These are phyloP conservation scores for Geranium rotundifolium DNA, from an alignment of 345 rosid species.

Conservation along the genomic window DNA sequence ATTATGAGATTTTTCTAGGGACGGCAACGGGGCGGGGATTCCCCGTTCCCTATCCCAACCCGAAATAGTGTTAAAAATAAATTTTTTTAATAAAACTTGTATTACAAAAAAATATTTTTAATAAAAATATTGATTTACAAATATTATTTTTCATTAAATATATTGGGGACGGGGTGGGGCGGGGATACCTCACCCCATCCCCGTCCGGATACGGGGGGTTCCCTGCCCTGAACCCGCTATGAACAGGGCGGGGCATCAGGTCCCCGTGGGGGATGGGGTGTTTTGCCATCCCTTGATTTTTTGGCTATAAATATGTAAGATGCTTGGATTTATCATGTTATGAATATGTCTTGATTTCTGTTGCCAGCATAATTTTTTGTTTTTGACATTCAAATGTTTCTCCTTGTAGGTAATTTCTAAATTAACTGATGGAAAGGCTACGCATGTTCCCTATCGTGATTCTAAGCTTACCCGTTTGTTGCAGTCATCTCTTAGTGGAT, in stretches of 20 bases:
- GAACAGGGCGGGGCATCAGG: too few species aligned
- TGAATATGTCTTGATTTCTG: neutral
- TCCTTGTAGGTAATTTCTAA: conserved; percentile 49
- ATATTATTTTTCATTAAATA: too few species aligned
- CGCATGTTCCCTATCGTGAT: conserved; percentile 65
- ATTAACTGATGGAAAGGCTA: conserved; percentile 52
- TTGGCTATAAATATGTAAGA: neutral
- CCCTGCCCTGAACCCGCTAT: too few species aligned
- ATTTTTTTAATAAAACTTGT: neutral
- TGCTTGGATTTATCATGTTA: neutral
- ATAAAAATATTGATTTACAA: too few species aligned
- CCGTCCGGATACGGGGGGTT: too few species aligned
- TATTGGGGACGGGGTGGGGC: too few species aligned
- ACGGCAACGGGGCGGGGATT: too few species aligned
- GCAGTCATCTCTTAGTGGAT: conserved; percentile 69
- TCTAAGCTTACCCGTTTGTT: conserved; percentile 63
- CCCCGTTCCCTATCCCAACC: too few species aligned
- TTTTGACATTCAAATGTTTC: neutral
- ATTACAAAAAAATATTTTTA: too few species aligned
- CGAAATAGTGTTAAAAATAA: too few species aligned
- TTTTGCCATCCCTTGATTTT: neutral
- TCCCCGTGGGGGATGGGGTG: too few species aligned
- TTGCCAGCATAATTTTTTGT: neutral
- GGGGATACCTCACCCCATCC: too few species aligned
- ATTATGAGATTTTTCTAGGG: neutral